A percentile compares a stretch with the other conserved stretches of the same genome.
phyloP scores from a whole-genome alignment of 1,284 basidiomycete genomes.

The Rhizoctonia solani region DNA sequence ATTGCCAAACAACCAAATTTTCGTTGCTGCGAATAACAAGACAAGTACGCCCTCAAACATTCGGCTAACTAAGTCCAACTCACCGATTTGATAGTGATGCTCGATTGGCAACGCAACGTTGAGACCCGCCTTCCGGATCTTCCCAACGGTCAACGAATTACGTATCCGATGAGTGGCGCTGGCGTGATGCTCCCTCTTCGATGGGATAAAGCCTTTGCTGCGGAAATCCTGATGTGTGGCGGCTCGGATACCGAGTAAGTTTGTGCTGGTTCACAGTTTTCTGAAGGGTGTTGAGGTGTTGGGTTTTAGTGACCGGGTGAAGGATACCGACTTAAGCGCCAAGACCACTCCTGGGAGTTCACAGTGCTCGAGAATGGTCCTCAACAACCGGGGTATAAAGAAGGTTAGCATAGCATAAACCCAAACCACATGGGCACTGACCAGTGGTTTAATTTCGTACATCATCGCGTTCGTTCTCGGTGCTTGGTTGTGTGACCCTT shows the following conservation, averaged over 20 bases:
- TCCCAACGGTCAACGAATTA: slow-evolving; percentile 56
- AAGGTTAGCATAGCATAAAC: too few relatives aligned
- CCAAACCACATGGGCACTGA: too few relatives aligned
- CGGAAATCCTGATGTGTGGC: slow-evolving; percentile 79
- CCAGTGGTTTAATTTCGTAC: too few relatives aligned
- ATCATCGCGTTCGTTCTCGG: too few relatives aligned
- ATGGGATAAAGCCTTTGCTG: slow-evolving; percentile 62
- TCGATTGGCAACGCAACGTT: slow-evolving; percentile 52
- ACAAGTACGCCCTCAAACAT: slow-evolving; percentile 5
- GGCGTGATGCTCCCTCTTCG: slow-evolving; percentile 68
- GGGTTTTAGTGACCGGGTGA: too few relatives aligned
- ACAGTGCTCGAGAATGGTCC: slow-evolving; percentile 9
- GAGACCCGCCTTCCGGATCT: slow-evolving; percentile 53
- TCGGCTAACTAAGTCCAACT: background rate
- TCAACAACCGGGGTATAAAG: too few relatives aligned
- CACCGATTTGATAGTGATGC: slow-evolving; percentile 49
- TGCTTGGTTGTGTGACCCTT: too few relatives aligned
- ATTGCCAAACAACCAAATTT: slow-evolving; percentile 42
- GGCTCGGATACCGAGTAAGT: slow-evolving; percentile 53
- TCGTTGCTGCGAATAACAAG: slow-evolving; percentile 42
- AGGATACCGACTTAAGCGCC: background rate
- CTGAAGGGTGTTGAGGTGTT: too few relatives aligned
- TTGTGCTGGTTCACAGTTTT: too few relatives aligned
- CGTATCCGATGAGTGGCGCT: slow-evolving; percentile 49
- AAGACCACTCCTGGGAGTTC: background rate